Percentiles rank a stretch among this genome's conserved stretches.
These are phyloP conservation scores for Coemansia pectinata DNA, from an alignment of 192 early-diverging fungal species.

Conservation along the genomic window DNA sequence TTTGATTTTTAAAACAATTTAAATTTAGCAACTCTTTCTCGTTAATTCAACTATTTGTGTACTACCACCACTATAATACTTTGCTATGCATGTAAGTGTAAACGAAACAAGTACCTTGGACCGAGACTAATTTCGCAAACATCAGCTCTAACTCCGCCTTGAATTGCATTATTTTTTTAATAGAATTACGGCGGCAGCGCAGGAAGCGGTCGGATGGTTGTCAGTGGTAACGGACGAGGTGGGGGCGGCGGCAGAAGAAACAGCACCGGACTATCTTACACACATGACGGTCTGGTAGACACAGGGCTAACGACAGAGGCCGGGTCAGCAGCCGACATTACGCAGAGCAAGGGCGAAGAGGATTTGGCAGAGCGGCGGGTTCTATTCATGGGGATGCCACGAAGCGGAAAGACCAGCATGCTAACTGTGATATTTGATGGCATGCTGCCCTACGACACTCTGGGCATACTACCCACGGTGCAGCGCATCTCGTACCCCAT, in stretches of 20 bases:
- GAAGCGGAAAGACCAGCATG: slow-evolving; percentile 55
- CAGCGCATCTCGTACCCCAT: slow-evolving; percentile 33
- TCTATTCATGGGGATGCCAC: slow-evolving; percentile 47
- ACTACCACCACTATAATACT: not conserved
- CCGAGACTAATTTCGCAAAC: not conserved
- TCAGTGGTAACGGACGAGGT: slow-evolving; percentile 2
- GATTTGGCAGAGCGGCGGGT: slow-evolving; percentile 45
- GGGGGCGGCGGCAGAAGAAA: not conserved
- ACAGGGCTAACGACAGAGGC: slow-evolving; percentile 30
- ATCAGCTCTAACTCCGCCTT: not conserved
- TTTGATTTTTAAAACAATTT: not conserved
- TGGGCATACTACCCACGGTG: slow-evolving; percentile 40
- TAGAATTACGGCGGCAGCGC: slow-evolving; percentile 10
- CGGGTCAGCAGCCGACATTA: slow-evolving; percentile 15
- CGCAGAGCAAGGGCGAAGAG: slow-evolving; percentile 12
- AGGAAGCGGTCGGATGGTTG: not conserved
- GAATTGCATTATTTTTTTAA: not conserved
- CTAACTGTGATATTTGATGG: slow-evolving; percentile 42
- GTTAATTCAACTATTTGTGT: not conserved
- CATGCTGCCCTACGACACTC: slow-evolving; percentile 29
- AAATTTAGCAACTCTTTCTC: not conserved
- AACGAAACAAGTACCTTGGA: not conserved
- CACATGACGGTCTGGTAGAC: slow-evolving; percentile 5
- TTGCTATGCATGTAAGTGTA: slow-evolving; percentile 1
- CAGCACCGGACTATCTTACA: slow-evolving; percentile 10